These are phyloP conservation scores for Brettanomyces anomalus DNA, from an alignment of 805 yeast species.

Conservation along the genomic window DNA sequence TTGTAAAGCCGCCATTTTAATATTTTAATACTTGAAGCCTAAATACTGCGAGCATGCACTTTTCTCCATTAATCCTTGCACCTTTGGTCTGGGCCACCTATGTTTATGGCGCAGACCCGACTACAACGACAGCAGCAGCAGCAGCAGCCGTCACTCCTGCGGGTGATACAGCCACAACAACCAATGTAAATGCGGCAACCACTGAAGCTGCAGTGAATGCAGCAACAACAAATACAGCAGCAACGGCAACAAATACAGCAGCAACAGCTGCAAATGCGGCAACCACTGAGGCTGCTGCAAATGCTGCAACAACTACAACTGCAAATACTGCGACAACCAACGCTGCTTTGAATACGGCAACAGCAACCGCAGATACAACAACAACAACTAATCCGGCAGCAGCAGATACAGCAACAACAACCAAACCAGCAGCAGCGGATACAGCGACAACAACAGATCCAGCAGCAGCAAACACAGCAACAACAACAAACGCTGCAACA, in stretches of 20 bases:
- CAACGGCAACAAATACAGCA: slow-evolving; percentile 4
- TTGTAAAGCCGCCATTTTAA: no score
- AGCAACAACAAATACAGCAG: no score
- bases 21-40: no score
- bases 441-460: slow-evolving; percentile 6
- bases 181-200: slow-evolving; percentile 2
- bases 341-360: slow-evolving; percentile 2
- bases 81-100: neutral
- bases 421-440: slow-evolving; percentile 24
- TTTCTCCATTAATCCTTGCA: no score
- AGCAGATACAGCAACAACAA: slow-evolving; percentile 13
- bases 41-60: no score
- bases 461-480: slow-evolving; percentile 6
- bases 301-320: slow-evolving; percentile 23
- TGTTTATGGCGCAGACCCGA: slow-evolving; percentile 1
- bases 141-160: slow-evolving; percentile 8
- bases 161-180: slow-evolving; percentile 27
- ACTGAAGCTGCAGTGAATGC: slow-evolving; percentile 3
- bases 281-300: slow-evolving; percentile 16
- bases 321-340: slow-evolving; percentile 3
- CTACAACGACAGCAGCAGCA: slow-evolving; percentile 6
- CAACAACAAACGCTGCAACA: slow-evolving; percentile 16
- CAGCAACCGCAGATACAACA: slow-evolving; percentile 4
- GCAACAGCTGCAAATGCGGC: slow-evolving; percentile 6
- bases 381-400: slow-evolving; percentile 6